These are phyloP conservation scores for Mortierella sp. DNA, from an alignment of 371 early-diverging fungal species.

Conservation along the genomic window DNA sequence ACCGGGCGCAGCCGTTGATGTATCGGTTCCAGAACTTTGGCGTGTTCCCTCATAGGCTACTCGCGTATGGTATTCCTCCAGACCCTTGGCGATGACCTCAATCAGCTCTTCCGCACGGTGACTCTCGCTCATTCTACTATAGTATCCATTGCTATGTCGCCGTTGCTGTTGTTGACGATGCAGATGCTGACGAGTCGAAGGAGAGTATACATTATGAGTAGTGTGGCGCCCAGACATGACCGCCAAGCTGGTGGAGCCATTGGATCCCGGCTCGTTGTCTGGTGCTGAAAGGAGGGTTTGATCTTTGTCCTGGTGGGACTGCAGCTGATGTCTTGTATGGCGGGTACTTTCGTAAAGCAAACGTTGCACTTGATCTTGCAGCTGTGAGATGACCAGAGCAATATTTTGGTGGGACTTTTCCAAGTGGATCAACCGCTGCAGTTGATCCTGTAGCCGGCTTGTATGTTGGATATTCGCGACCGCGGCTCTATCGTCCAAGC, in stretches of 20 bases:
- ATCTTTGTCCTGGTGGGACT: background rate
- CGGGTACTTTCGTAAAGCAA: background rate
- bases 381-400: constrained; percentile 24
- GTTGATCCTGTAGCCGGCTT: constrained; percentile 25
- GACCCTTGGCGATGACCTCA: constrained; percentile 18
- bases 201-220: background rate
- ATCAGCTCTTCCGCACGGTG: constrained; percentile 18
- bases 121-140: background rate
- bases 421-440: constrained; percentile 18
- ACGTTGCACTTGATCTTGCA: constrained; percentile 31
- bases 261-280: constrained; percentile 4
- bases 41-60: background rate
- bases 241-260: background rate
- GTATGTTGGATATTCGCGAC: background rate
- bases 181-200: background rate
- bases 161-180: background rate
- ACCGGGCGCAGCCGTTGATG: background rate
- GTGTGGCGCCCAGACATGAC: background rate
- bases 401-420: constrained; percentile 23
- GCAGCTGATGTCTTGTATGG: background rate
- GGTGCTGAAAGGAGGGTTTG: background rate
- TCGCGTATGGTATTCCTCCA: constrained; percentile 23
- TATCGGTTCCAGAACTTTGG: background rate
- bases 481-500: background rate
- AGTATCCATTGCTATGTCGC: background rate